Conservation (phyloP, 1,284 basidiomycete genomes). For the Malassezia sympodialis region DNA sequence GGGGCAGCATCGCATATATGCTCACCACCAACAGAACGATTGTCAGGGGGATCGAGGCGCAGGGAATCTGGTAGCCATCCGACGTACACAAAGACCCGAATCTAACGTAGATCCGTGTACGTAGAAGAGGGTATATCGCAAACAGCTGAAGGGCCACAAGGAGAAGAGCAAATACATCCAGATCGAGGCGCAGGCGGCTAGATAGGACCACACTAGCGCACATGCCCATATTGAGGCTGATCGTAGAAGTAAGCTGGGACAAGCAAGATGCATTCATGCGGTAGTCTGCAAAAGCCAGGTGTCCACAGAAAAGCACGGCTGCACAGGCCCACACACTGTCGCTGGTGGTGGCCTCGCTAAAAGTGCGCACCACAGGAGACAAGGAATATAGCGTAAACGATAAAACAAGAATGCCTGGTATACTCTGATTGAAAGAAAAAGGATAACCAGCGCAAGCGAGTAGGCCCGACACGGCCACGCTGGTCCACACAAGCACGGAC, state of each 20-base stretch:
- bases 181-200: constrained; percentile 70
- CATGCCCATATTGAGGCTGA: constrained; percentile 89
- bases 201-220: constrained; percentile 88
- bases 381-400: constrained; percentile 78
- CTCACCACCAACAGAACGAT: background rate
- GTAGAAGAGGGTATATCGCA: constrained; percentile 21
- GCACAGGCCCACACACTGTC: constrained; percentile 94
- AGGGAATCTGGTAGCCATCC: constrained; percentile 2
- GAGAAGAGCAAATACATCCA: constrained; percentile 80
- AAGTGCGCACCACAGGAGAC: constrained; percentile 77
- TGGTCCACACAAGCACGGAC: constrained; percentile 5
- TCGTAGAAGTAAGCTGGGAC: constrained; percentile 55
- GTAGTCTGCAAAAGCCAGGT: constrained; percentile 62
- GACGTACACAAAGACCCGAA: background rate
- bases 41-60: constrained; percentile 1
- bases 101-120: background rate
- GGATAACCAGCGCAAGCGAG: background rate
- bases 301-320: constrained; percentile 58
- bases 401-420: constrained; percentile 54
- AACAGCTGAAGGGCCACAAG: constrained; percentile 58
- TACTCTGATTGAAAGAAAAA: background rate
- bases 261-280: constrained; percentile 8
- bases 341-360: constrained; percentile 86
- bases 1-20: constrained; percentile 2
- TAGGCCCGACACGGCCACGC: background rate